Base-by-base conservation (phyloP, 1,284 basidiomycete species). In the Sanghuangporus baumii region DNA sequence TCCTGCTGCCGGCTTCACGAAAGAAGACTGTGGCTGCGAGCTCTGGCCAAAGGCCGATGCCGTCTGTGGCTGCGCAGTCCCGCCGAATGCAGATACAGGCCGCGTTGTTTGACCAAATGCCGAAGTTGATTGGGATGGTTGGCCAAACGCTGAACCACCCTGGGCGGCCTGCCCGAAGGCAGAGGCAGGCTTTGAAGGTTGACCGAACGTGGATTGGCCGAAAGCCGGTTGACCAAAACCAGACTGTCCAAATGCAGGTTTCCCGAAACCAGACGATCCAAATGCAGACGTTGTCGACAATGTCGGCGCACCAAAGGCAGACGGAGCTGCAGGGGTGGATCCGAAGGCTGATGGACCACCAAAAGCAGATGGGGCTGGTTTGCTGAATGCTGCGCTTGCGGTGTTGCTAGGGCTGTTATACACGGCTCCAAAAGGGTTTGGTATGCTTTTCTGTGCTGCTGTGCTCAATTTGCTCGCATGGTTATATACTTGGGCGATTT, bases 401-500 rank as follows among this genome's bases (percentile, higher is more conserved):
- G 72, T 63, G 26, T 70, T 56, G 0, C 69, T 52, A 4, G 64
- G 66, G 16, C 67, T 57, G 55, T 62, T 61, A 37, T 65, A 65
- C 6, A 59, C 56, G n/a, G 56, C 46, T 16, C 43, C 56, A 48
- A 55, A 50, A 20, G 57, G 64, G n/a, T 23, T 51, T 20, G 59
- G 60, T 18, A 63, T 41, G 14, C 50, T 38, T 46, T 66, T 71
- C 66, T 23, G 69, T 65, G 66, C 69, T 38, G 68, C 69, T 23
- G 58, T 61, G 69, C 62, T 62, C 77, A 77, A 16, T 74, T 66
- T 51, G 31, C 62, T 41, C 1, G 88, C 87, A 65, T 82, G 79
- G 12, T 85, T 78, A 60, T 79, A 83, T 1, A 79, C 75, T 67
- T 82, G 77, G 58, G 71, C 71, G 3, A 80, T 65, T 66, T 86